These are phyloP conservation scores for Thalassia testudinum DNA, from an alignment of 116 monocot species.

Conservation along the genomic window DNA sequence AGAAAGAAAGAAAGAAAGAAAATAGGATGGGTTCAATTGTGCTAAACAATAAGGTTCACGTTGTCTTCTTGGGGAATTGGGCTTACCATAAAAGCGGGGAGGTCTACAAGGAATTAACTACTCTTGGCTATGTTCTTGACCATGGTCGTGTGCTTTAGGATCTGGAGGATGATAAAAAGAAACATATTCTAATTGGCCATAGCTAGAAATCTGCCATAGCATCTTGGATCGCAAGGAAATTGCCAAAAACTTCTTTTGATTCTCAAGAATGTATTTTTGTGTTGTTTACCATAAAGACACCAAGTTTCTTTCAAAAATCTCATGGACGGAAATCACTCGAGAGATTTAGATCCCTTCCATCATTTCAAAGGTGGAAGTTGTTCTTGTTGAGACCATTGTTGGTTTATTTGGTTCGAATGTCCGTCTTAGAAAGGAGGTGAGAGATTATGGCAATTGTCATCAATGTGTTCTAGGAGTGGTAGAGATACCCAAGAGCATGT, in stretches of 20 bases:
- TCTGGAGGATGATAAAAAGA: constrained; percentile 31
- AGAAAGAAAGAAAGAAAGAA: constrained; percentile 19
- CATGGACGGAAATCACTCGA: constrained; percentile 29
- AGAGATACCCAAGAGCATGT: too few relatives aligned
- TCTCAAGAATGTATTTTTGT: constrained; percentile 30
- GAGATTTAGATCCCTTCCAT: constrained; percentile 36
- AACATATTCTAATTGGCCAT: constrained; percentile 24
- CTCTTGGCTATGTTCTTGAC: constrained; percentile 28
- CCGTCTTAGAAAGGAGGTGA: too few relatives aligned
- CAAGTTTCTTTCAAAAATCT: constrained; percentile 28
- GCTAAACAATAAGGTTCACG: constrained; percentile 18
- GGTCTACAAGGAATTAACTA: constrained; percentile 15
- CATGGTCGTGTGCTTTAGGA: constrained; percentile 33
- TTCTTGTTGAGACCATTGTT: constrained; percentile 41
- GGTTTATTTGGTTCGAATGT: too few relatives aligned
- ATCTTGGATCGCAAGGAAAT: constrained; percentile 22
- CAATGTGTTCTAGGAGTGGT: too few relatives aligned
- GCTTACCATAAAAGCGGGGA: constrained; percentile 21
- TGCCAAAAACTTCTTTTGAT: constrained; percentile 13
- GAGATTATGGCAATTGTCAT: too few relatives aligned
- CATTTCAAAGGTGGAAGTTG: constrained; percentile 30
- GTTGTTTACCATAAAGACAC: constrained; percentile 31
- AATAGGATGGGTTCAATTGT: constrained; percentile 31
- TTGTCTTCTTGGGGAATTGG: constrained; percentile 18
- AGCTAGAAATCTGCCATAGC: constrained; percentile 34